phyloP scores from a whole-genome alignment of 208 protist genomes.

The Tetramitus jugosus region DNA sequence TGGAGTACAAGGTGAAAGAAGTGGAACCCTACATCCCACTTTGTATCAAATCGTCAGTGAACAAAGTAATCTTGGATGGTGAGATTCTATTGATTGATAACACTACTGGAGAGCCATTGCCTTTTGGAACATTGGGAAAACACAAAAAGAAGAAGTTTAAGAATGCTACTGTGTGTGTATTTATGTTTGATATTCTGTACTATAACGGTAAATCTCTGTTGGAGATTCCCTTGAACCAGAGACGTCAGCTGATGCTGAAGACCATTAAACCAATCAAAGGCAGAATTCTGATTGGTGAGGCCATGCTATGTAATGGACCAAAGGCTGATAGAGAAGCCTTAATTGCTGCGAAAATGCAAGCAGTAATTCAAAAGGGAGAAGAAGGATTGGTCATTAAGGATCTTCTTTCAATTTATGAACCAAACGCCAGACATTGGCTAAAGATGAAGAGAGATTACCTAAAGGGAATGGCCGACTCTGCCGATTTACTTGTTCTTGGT shows the following conservation, averaged over 20 bases:
- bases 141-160: conserved; percentile 58
- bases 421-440: conserved; percentile 62
- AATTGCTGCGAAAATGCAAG: not conserved
- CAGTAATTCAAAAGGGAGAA: not conserved
- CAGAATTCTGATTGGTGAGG: conserved; percentile 43
- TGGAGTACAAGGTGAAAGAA: conserved; percentile 52
- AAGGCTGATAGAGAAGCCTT: not conserved
- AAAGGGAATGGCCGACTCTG: conserved; percentile 58
- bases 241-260: conserved; percentile 40
- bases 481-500: conserved; percentile 65
- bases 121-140: conserved; percentile 68
- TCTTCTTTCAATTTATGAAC: conserved; percentile 53
- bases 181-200: conserved; percentile 73
- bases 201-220: conserved; percentile 51
- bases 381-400: conserved; percentile 47
- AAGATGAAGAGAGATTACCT: conserved; percentile 80
- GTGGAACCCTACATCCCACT: conserved; percentile 48
- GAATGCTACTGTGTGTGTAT: conserved; percentile 56
- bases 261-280: conserved; percentile 39
- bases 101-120: conserved; percentile 50
- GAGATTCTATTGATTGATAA: conserved; percentile 71
- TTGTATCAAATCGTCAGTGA: conserved; percentile 40
- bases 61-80: conserved; percentile 63
- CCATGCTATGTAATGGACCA: not conserved
- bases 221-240: conserved; percentile 37